Percentiles rank a stretch among this genome's conserved stretches.
phyloP scores from a whole-genome alignment of 768 basidiomycete genomes.

The Holtermannia corniformis region DNA sequence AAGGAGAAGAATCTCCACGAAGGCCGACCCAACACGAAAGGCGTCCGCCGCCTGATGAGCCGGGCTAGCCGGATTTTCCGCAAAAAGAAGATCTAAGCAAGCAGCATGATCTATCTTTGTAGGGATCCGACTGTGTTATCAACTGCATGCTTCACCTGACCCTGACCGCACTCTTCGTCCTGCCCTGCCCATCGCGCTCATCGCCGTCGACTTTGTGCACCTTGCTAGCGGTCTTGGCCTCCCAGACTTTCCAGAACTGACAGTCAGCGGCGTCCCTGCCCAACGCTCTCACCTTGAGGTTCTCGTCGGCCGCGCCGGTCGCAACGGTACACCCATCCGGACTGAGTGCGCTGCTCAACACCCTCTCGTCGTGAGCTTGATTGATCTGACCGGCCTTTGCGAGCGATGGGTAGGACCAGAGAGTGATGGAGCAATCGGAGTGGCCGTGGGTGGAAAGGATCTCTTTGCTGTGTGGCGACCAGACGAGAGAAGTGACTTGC shows the following conservation, averaged over 20 bases:
- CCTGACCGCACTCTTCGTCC: slow-evolving; percentile 12
- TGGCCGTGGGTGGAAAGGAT: slow-evolving; percentile 88
- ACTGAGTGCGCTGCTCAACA: slow-evolving; percentile 72
- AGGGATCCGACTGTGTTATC: neutral
- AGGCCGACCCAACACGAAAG: neutral
- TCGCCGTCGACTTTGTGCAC: slow-evolving; percentile 25
- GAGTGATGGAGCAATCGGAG: slow-evolving; percentile 48
- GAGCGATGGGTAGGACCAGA: slow-evolving; percentile 64
- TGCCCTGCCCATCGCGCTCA: slow-evolving; percentile 8
- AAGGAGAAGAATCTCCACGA: neutral
- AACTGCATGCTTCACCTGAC: slow-evolving; percentile 7
- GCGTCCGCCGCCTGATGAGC: neutral
- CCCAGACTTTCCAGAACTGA: slow-evolving; percentile 62
- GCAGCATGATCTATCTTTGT: neutral
- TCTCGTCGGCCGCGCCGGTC: slow-evolving; percentile 90
- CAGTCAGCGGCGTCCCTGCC: neutral
- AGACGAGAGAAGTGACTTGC: slow-evolving; percentile 85
- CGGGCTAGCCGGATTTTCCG: too few relatives aligned
- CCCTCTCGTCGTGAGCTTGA: slow-evolving; percentile 85
- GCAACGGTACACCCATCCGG: slow-evolving; percentile 86
- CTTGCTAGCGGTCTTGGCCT: slow-evolving; percentile 27
- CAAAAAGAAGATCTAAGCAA: too few relatives aligned
- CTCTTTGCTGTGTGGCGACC: slow-evolving; percentile 79
- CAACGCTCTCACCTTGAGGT: slow-evolving; percentile 54
- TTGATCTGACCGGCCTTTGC: slow-evolving; percentile 73